Evolutionary conservation across 1,139 yeast genomes (phyloP).

Genomic region (Taiozyma sp.): DNA sequence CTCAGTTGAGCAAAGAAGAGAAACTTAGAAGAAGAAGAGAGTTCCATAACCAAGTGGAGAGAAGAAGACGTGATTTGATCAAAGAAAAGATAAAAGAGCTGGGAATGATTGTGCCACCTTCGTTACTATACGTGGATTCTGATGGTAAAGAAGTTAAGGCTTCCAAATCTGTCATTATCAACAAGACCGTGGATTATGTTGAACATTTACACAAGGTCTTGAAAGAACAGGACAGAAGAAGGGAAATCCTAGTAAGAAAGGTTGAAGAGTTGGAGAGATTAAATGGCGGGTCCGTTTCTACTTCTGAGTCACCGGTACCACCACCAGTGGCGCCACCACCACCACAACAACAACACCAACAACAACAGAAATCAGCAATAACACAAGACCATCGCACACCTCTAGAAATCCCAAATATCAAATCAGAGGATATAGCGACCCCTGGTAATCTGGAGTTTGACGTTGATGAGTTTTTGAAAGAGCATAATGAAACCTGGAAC

Average conservation of each 20-base stretch:
- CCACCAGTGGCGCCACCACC: conserved; percentile 8
- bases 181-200: conserved; percentile 67
- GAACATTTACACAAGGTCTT: conserved; percentile 45
- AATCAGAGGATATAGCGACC: conserved; percentile 4
- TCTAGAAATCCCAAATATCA: conserved; percentile 7
- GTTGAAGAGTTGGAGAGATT: conserved; percentile 31
- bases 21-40: conserved; percentile 67
- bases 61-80: conserved; percentile 73
- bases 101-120: conserved; percentile 68
- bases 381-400: conserved; percentile 1
- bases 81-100: conserved; percentile 72
- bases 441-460: conserved; percentile 16
- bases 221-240: conserved; percentile 35
- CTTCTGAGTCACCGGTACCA: conserved; percentile 5
- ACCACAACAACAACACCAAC: conserved; percentile 10
- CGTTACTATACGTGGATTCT: conserved; percentile 48
- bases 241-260: conserved; percentile 28
- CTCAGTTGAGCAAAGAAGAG: conserved; percentile 57
- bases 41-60: conserved; percentile 78
- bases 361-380: conserved; percentile 9
- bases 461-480: conserved; percentile 21
- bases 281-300: conserved; percentile 11
- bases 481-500: conserved; percentile 18
- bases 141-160: conserved; percentile 65
- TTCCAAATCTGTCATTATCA: conserved; percentile 64